Conservation (phyloP, 1,284 basidiomycete species). For the Violaceomyces palustris region DNA sequence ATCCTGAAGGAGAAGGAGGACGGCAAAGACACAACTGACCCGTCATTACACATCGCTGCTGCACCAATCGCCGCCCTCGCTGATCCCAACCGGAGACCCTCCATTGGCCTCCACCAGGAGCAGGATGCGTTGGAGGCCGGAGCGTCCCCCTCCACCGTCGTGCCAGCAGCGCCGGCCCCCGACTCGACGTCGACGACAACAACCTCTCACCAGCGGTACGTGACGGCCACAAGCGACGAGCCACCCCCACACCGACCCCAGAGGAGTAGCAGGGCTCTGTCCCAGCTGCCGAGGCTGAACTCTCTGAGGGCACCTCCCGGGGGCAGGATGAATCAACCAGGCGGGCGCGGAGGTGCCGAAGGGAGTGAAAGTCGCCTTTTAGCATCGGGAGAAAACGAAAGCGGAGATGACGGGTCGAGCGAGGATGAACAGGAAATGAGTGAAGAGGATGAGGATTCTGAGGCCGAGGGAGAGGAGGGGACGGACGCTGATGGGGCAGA, state of each 20-base stretch:
- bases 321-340: not conserved
- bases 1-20: too few relatives aligned
- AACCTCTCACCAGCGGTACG: too few relatives aligned
- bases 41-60: too few relatives aligned
- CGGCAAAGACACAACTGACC: too few relatives aligned
- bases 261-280: conserved; percentile 15
- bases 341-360: conserved; percentile 1
- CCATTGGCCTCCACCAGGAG: conserved; percentile 33
- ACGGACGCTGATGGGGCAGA: conserved; percentile 29
- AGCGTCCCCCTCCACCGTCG: conserved; percentile 5
- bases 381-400: not conserved
- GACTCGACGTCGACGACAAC: not conserved
- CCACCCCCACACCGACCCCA: conserved; percentile 2
- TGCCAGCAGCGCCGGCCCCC: conserved; percentile 1
- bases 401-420: conserved; percentile 8
- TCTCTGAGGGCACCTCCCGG: conserved; percentile 21
- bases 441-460: conserved; percentile 23
- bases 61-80: too few relatives aligned
- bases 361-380: not conserved
- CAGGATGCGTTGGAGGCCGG: conserved; percentile 18
- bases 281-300: conserved; percentile 39
- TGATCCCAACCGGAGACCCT: conserved; percentile 8
- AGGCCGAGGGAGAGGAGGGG: conserved; percentile 20
- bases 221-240: too few relatives aligned
- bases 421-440: conserved; percentile 30